These are phyloP conservation scores for Akanthomyces muscarius DNA, from an alignment of 2,329 filamentous ascomycete genomes.

Conservation along the genomic window DNA sequence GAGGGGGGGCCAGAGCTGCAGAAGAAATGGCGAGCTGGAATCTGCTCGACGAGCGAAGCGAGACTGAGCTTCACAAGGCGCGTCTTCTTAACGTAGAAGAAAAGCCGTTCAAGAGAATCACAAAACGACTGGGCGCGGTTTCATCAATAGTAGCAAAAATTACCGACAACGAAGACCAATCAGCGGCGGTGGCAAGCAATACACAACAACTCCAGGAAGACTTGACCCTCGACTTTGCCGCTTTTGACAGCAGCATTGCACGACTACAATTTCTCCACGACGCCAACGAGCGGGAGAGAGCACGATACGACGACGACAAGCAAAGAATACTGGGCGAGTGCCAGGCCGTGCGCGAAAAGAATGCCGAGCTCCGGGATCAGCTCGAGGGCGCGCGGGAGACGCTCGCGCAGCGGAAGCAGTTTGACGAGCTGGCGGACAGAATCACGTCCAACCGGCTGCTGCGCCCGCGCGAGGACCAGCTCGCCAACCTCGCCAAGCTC, in stretches of 20 bases:
- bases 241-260: constrained; percentile 80
- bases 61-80: constrained; percentile 80
- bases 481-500: constrained; percentile 71
- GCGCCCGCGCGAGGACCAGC: constrained; percentile 79
- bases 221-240: constrained; percentile 80
- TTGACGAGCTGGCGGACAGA: constrained; percentile 82
- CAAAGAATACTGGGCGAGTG: constrained; percentile 73
- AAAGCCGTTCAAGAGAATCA: constrained; percentile 84
- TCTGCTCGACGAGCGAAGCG: constrained; percentile 69
- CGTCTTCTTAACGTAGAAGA: constrained; percentile 89
- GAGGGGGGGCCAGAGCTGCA: neutral
- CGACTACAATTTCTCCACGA: constrained; percentile 83
- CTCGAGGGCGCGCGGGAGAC: constrained; percentile 73
- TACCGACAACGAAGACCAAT: constrained; percentile 20
- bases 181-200: constrained; percentile 44
- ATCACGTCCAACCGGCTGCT: constrained; percentile 79
- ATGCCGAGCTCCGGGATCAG: constrained; percentile 65
- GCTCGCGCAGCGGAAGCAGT: constrained; percentile 74
- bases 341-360: constrained; percentile 71
- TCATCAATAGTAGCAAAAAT: constrained; percentile 53
- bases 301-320: constrained; percentile 79
- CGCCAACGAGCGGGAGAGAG: constrained; percentile 78
- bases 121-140: constrained; percentile 70
- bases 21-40: constrained; percentile 50
- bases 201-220: constrained; percentile 75